Percentiles rank a stretch among this genome's conserved stretches.
These are phyloP conservation scores for Vitis rotundifolia DNA, from an alignment of 164 flowering plant species.

Conservation along the genomic window DNA sequence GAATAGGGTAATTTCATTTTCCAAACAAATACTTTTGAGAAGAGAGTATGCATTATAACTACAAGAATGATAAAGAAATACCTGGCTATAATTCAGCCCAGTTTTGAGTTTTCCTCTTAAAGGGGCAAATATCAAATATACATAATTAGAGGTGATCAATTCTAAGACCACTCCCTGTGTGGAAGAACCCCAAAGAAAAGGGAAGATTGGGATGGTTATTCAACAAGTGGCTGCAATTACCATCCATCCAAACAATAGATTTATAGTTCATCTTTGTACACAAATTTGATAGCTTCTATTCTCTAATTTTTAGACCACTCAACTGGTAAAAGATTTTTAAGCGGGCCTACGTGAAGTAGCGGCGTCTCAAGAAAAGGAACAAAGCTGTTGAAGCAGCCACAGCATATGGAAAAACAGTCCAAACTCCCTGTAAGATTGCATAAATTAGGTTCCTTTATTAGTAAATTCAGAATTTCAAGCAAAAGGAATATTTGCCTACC, in stretches of 20 bases:
- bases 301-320: not conserved
- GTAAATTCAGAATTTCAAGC: not conserved
- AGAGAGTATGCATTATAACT: not conserved
- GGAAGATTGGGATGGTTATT: slow-evolving; percentile 9
- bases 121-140: no score
- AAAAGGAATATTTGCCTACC: slow-evolving; percentile 35
- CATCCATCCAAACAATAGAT: slow-evolving; percentile 3
- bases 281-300: not conserved
- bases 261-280: not conserved
- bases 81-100: not conserved
- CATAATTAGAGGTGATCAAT: no score
- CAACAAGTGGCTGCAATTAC: slow-evolving; percentile 7
- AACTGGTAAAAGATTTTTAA: not conserved
- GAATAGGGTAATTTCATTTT: not conserved
- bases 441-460: slow-evolving; percentile 12
- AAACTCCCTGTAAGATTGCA: slow-evolving; percentile 59
- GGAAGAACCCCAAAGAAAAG: not conserved
- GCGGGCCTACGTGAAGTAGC: slow-evolving; percentile 30
- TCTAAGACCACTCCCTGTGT: not conserved
- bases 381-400: slow-evolving; percentile 65
- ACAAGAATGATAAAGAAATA: not conserved
- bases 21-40: not conserved
- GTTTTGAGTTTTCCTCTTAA: no score
- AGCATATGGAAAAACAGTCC: slow-evolving; percentile 79
- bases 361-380: slow-evolving; percentile 50